Base-by-base conservation (phyloP, 768 basidiomycete genomes). In the Lentinula boryana region DNA sequence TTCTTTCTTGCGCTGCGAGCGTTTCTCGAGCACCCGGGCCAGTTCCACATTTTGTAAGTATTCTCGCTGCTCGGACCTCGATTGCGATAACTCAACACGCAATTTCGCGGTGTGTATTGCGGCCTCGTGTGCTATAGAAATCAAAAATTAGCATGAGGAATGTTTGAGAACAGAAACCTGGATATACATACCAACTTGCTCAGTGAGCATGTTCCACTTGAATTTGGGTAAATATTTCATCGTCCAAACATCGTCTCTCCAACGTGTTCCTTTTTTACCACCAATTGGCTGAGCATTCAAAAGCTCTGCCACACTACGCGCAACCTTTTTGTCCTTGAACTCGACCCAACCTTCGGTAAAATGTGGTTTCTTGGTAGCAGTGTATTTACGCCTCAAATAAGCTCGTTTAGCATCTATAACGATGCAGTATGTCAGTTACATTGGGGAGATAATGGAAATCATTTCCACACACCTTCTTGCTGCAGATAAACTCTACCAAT, bases 281-380 rank as follows among this genome's bases (percentile, higher is more conserved):
- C 96, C 97, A 62, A 99, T 95, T 1, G 93, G 84, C 68, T 95
- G 88, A 1, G 95, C 97, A 69, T 99, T 99, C 64, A 99, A 78
- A 93, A 98, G 93, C 60, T 85, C 92, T 7, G 96, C 96, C 8
- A 95, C 88, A 41, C 85, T 86, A 18, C 95, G 84, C 0, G 95
- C 97, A 48, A 98, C 78, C 51, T 84, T 86, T 74, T 98, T 98
- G 75, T 98, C 91, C 65, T 89, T 87, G 77, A 98, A 98, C 73
- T 99, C 97, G 44, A 98, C 89, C 97, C 97, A 99, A 35, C 97
- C 97, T 71, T 99, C 97, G 0, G 89, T 89, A 69, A 89, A 98
- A 67, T 95, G 92, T 10, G 87, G 79, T 65, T 91, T 91, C 71
- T 91, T 90, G 8, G 89, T 93, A 2, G 89, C 78, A 3, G 91